Conservation (phyloP, 495 filamentous ascomycete genomes). For the Penicillium herquei region DNA sequence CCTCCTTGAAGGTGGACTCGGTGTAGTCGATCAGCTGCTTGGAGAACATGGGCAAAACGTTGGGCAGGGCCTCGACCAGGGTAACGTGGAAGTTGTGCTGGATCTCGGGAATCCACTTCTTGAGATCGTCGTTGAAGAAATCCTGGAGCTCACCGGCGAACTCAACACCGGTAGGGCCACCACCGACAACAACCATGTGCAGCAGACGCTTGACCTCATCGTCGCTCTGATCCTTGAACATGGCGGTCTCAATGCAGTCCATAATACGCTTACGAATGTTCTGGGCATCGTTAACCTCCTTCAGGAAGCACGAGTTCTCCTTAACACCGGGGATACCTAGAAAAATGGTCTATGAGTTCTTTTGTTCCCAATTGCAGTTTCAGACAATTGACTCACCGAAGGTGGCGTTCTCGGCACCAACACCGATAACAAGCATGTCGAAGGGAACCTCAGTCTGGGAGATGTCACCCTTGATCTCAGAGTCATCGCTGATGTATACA, state of each 20-base stretch:
- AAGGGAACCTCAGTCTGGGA: slow-evolving; percentile 87
- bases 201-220: slow-evolving; percentile 91
- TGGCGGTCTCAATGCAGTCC: slow-evolving; percentile 98
- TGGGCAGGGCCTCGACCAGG: slow-evolving; percentile 96
- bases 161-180: slow-evolving; percentile 96
- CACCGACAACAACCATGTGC: slow-evolving; percentile 99
- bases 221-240: slow-evolving; percentile 92
- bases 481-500: slow-evolving; percentile 85
- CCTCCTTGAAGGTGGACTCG: slow-evolving; percentile 97
- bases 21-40: slow-evolving; percentile 99
- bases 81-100: slow-evolving; percentile 93
- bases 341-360: slow-evolving; percentile 7
- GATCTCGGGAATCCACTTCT: slow-evolving; percentile 97
- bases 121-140: slow-evolving; percentile 96
- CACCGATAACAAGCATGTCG: slow-evolving; percentile 96
- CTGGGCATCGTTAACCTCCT: slow-evolving; percentile 95
- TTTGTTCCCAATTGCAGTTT: background rate
- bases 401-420: slow-evolving; percentile 97
- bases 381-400: slow-evolving; percentile 62
- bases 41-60: slow-evolving; percentile 97
- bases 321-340: slow-evolving; percentile 87
- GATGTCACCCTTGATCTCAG: slow-evolving; percentile 84
- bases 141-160: slow-evolving; percentile 98
- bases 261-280: slow-evolving; percentile 96
- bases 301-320: slow-evolving; percentile 95